Conservation (phyloP, 495 filamentous ascomycete genomes). For the Cenococcum geophilum region DNA sequence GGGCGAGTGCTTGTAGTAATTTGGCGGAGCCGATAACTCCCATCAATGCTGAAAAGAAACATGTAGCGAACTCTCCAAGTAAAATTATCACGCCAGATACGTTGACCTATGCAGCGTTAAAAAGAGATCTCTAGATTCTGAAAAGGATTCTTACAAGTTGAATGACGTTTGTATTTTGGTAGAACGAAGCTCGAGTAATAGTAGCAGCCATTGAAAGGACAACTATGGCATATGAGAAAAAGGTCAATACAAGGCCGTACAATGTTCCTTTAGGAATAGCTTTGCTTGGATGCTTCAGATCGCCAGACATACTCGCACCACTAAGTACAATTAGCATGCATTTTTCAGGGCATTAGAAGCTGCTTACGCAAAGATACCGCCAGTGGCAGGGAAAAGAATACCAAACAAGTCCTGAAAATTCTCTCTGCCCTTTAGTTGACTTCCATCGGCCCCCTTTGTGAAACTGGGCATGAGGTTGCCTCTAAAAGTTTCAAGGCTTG, state of each 20-base stretch:
- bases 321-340: slow-evolving; percentile 29
- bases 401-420: slow-evolving; percentile 82
- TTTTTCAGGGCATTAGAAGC: slow-evolving; percentile 10
- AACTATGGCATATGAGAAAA: slow-evolving; percentile 67
- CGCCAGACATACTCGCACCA: slow-evolving; percentile 88
- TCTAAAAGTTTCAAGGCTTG: slow-evolving; percentile 60
- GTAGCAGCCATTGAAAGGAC: slow-evolving; percentile 76
- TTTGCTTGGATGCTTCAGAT: slow-evolving; percentile 75
- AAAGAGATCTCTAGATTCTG: not conserved
- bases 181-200: slow-evolving; percentile 66
- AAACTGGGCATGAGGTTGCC: slow-evolving; percentile 66
- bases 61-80: slow-evolving; percentile 73
- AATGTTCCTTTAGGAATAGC: slow-evolving; percentile 78
- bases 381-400: slow-evolving; percentile 81
- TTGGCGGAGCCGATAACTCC: slow-evolving; percentile 85
- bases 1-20: slow-evolving; percentile 74
- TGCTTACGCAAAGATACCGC: slow-evolving; percentile 59
- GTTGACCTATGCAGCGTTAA: slow-evolving; percentile 48
- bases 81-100: slow-evolving; percentile 66
- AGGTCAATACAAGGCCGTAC: slow-evolving; percentile 67
- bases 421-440: slow-evolving; percentile 58
- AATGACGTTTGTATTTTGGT: slow-evolving; percentile 70
- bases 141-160: slow-evolving; percentile 50
- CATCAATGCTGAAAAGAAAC: slow-evolving; percentile 82
- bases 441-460: slow-evolving; percentile 61